phyloP scores from a whole-genome alignment of 768 basidiomycete genomes.

The Xerocomellus intermedius region DNA sequence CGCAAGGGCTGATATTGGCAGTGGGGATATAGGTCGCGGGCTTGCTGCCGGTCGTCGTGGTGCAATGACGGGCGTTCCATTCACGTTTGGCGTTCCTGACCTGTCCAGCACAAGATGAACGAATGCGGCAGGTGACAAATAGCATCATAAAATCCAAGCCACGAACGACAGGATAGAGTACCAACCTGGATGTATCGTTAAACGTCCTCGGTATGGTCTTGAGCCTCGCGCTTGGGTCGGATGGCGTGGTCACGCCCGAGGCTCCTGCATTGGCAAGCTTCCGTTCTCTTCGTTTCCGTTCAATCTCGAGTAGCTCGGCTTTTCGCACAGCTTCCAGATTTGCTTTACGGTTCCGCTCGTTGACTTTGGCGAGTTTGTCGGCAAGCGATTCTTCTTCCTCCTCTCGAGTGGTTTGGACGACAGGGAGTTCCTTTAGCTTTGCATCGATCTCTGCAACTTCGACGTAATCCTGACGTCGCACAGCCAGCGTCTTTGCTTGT shows the following conservation, averaged over 20 bases:
- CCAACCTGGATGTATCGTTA: slow-evolving; percentile 61
- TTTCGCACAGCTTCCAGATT: slow-evolving; percentile 78
- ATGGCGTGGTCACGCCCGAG: slow-evolving; percentile 39
- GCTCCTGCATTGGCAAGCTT: slow-evolving; percentile 47
- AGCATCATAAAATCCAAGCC: slow-evolving; percentile 21
- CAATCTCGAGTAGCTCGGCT: slow-evolving; percentile 68
- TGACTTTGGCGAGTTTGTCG: slow-evolving; percentile 71
- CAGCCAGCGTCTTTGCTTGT: slow-evolving; percentile 71
- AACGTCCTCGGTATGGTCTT: slow-evolving; percentile 62
- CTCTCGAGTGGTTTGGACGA: slow-evolving; percentile 18
- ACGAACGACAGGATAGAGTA: slow-evolving; percentile 6
- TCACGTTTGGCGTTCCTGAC: slow-evolving; percentile 48
- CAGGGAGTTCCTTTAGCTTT: slow-evolving; percentile 55
- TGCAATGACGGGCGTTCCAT: slow-evolving; percentile 41
- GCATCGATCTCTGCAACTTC: slow-evolving; percentile 63
- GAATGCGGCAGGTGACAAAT: slow-evolving; percentile 11
- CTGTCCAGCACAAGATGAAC: slow-evolving; percentile 21
- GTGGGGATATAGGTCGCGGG: slow-evolving; percentile 38
- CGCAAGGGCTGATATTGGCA: slow-evolving; percentile 24
- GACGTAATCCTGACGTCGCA: slow-evolving; percentile 64
- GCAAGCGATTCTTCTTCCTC: slow-evolving; percentile 33
- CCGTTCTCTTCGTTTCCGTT: slow-evolving; percentile 69
- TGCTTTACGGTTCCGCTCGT: slow-evolving; percentile 85
- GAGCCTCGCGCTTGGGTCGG: slow-evolving; percentile 66
- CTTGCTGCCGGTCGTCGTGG: slow-evolving; percentile 26